Evolutionary conservation across 2,329 filamentous ascomycete genomes (phyloP), one percentile per base, ranked within the genome.

Genomic region (Aspergillus hortae): DNA sequence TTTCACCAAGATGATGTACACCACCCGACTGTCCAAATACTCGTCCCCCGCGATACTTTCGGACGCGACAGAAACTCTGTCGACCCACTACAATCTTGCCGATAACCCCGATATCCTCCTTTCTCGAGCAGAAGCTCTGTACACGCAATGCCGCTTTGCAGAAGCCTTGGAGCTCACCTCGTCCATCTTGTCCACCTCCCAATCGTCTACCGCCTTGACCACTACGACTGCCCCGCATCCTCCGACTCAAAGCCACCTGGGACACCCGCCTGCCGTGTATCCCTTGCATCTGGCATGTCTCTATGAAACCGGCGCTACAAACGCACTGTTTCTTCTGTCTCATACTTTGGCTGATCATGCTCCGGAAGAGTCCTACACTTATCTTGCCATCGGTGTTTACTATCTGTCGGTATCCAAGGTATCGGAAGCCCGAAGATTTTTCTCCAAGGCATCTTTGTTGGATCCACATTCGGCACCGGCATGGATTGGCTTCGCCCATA

Each of bases 401-500:
- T 99, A 99, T 72, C 86, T 97, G 57, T 80, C 87, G 14, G 96
- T 92, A 48, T 84, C 85, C 61, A 92, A 91, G 64, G 90, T 99
- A 52, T 88, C 94, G 3, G 94, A 99, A 73, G 92, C 95, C 9
- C 85, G 94, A 10, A 85, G 92, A 36, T 99, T 94, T 77, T 99
- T 99, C 71, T 95, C 90, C 65, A 99, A 99, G 73, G 89, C 95
- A 4, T 95, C 90, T 59, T 88, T 97, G 78, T 92, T 99, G 86
- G 92, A 99, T 66, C 89, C 92, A 6, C 92, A 97, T 74, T 99
- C 96, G 63, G 92, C 92, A 0, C 90, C 94, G 1, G 94, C 94
- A 3, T 99, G 94, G 94, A 97, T 99, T 58, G 94, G 95, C 1
- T 99, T 99, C 67, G 94, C 94, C 1, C 95, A 99, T 70, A 99